Conservation (phyloP, 495 filamentous ascomycete genomes). For the Penicillium soppii region DNA sequence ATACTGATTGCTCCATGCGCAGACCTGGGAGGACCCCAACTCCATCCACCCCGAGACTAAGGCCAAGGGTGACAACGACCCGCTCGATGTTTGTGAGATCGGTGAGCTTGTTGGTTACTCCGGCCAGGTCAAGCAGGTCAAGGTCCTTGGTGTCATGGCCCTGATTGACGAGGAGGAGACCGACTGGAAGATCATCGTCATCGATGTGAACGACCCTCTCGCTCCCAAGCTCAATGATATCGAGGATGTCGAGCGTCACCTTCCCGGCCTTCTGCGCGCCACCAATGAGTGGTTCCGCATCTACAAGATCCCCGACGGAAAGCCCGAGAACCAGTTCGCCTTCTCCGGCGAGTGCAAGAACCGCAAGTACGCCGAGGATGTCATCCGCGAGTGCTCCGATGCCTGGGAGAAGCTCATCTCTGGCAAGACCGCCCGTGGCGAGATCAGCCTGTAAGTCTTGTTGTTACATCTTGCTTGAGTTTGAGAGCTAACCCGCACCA, state of each 20-base stretch:
- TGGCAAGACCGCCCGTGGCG: constrained; percentile 75
- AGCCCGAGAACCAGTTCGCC: constrained; percentile 99
- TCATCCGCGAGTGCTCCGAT: constrained; percentile 92
- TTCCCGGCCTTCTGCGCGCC: constrained; percentile 91
- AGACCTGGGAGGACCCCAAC: constrained; percentile 99
- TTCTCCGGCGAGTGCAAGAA: constrained; percentile 99
- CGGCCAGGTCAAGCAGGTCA: constrained; percentile 98
- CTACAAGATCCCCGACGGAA: constrained; percentile 99
- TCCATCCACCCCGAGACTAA: constrained; percentile 96
- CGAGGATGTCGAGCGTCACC: constrained; percentile 98
- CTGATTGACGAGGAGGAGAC: constrained; percentile 99
- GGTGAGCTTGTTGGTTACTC: constrained; percentile 94
- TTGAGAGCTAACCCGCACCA: constrained; percentile 40
- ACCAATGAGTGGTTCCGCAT: constrained; percentile 99
- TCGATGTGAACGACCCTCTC: constrained; percentile 96
- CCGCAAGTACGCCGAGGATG: constrained; percentile 95
- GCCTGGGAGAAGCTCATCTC: constrained; percentile 95
- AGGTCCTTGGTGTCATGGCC: constrained; percentile 98
- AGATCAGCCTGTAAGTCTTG: constrained; percentile 75
- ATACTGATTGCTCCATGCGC: constrained; percentile 10
- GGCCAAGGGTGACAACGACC: constrained; percentile 99
- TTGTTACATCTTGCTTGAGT: not conserved
- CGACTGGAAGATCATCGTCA: constrained; percentile 99
- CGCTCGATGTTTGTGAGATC: constrained; percentile 98
- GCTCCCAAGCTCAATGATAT: constrained; percentile 97